Base-by-base conservation (phyloP, 805 yeast genomes). In the Candida saitoana region DNA sequence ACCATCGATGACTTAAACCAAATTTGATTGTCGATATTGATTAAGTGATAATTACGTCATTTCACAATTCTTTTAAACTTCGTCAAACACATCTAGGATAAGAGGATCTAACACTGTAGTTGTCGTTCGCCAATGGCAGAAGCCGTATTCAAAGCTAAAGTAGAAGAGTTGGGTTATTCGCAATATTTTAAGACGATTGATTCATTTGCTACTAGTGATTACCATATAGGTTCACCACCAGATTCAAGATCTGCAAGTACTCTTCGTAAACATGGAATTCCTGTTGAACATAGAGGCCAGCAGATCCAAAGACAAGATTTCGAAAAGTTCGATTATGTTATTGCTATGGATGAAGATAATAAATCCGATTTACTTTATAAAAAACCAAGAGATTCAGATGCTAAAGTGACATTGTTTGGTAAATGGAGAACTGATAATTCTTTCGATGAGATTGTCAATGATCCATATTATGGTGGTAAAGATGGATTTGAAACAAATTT, bases 121-220 rank as follows among this genome's bases (percentile, higher is more conserved):
- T 89, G 97, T 57, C 90, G 97, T 38, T 88, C 96, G 2, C 98
- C 98, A 11, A 91, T 90, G 98, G 97, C 98, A 0, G 97, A 91
- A 57, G 96, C 96, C 0, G 87, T 89, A 1, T 88, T 90, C 64
- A 71, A 69, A 37, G 79, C 86, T 44, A 67, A 69, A 12, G 95
- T 87, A 7, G 60, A 77, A 34, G 58, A 76, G 34, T 60, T 63
- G 16, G 82, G 82, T 0, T 60, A 68, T 39, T 20, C 55, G 46
- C 25, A 62, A 57, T 56, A 56, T n/a, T 77, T 89, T 46, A 57
- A 65, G 0, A 57, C 57, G 14, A 82, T 88, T 24, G 96, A 90
- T 55, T 88, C 96, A 0, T 90, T 82, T 62, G 98, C 97, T 12
- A 88, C 97, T 0, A 80, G 86, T 7, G 84, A 83, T 1, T 91